phyloP scores from a whole-genome alignment of 805 yeast genomes.

The Ogataea henricii region DNA sequence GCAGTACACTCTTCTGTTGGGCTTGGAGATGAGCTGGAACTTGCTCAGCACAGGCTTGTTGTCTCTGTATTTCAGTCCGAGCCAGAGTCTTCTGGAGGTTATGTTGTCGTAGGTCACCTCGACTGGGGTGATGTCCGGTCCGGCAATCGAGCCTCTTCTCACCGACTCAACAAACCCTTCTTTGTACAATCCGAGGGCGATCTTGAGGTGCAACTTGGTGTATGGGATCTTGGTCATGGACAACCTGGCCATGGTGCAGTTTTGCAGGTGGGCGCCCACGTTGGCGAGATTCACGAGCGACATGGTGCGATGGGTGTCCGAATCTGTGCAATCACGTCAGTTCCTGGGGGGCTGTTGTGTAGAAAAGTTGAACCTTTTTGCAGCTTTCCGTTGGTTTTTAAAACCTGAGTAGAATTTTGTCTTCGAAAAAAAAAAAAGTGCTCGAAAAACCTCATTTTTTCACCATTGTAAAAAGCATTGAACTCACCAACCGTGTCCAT shows the following conservation, averaged over 20 bases:
- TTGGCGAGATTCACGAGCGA: slow-evolving; percentile 83
- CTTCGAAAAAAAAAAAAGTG: not conserved
- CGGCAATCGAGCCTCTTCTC: slow-evolving; percentile 79
- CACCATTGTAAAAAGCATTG: too few species aligned
- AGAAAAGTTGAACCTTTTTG: not conserved
- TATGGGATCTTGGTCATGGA: slow-evolving; percentile 81
- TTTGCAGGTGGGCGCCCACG: slow-evolving; percentile 86
- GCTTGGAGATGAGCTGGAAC: slow-evolving; percentile 77
- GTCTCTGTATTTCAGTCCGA: slow-evolving; percentile 85
- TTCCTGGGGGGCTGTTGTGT: not conserved
- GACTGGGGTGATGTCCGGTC: slow-evolving; percentile 78
- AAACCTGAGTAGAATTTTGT: not conserved
- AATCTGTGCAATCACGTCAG: not conserved
- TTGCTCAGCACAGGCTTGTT: slow-evolving; percentile 73
- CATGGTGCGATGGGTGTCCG: slow-evolving; percentile 46
- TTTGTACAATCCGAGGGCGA: slow-evolving; percentile 81
- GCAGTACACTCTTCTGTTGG: slow-evolving; percentile 74
- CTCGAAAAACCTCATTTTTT: not conserved
- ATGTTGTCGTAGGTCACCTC: slow-evolving; percentile 87
- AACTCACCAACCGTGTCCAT: too few species aligned
- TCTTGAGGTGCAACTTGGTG: slow-evolving; percentile 77
- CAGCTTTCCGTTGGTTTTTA: not conserved
- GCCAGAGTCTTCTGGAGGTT: slow-evolving; percentile 84
- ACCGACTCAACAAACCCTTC: slow-evolving; percentile 87
- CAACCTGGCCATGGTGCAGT: slow-evolving; percentile 74